phyloP scores from a whole-genome alignment of 257 asterid species.

The Fraxinus anomala region DNA sequence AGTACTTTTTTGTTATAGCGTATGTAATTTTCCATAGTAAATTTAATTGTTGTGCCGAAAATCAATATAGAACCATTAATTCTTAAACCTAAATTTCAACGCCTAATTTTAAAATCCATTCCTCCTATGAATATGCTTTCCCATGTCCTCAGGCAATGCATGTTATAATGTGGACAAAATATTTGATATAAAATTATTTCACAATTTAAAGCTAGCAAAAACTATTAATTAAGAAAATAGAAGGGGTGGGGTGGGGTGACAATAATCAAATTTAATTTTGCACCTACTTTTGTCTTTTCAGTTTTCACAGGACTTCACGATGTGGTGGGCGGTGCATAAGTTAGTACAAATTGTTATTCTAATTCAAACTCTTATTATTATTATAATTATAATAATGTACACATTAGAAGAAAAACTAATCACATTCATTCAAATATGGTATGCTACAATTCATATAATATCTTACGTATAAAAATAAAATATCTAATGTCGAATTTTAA shows the following conservation, averaged over 20 bases:
- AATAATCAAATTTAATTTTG: neutral
- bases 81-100: neutral
- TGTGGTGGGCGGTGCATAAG: neutral
- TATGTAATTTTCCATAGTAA: no score
- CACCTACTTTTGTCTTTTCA: neutral
- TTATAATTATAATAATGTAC: neutral
- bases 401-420: neutral
- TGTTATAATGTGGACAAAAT: neutral
- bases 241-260: neutral
- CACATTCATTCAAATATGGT: neutral
- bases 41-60: no score
- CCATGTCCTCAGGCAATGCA: neutral
- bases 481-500: no score
- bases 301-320: neutral
- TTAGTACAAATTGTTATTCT: neutral
- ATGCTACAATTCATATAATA: conserved; percentile 1
- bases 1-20: no score
- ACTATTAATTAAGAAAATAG: neutral
- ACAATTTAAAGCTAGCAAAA: neutral
- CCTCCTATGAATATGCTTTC: neutral
- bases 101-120: neutral
- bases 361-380: neutral
- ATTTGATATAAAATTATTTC: neutral
- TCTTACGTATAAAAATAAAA: neutral
- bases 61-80: no score